Conservation (phyloP, 495 filamentous ascomycete species). For the Xylaria grammica region DNA sequence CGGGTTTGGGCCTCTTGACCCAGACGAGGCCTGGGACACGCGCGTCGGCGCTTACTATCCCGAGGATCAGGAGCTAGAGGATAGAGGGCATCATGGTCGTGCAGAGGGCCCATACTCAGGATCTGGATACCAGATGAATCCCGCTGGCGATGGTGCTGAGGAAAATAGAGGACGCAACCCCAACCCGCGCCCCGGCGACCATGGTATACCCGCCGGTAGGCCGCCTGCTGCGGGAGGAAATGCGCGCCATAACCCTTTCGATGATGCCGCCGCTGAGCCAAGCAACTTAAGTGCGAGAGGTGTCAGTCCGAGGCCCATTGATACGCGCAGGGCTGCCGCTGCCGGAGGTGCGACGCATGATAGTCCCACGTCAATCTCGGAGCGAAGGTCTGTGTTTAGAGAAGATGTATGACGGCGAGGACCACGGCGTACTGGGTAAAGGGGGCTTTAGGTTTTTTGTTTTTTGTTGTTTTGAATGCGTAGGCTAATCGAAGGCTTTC, state of each 20-base stretch:
- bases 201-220: not conserved
- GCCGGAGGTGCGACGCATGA: constrained; percentile 33
- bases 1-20: constrained; percentile 62
- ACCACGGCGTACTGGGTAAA: too few species aligned
- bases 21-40: constrained; percentile 76
- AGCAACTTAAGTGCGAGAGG: constrained; percentile 60
- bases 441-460: too few species aligned
- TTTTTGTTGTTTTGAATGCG: not conserved
- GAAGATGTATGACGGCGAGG: constrained; percentile 58
- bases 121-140: constrained; percentile 22
- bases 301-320: constrained; percentile 61
- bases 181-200: constrained; percentile 44
- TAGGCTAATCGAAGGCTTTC: too few species aligned
- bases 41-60: constrained; percentile 63
- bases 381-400: constrained; percentile 56
- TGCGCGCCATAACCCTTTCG: constrained; percentile 58
- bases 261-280: constrained; percentile 57
- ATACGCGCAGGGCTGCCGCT: constrained; percentile 35
- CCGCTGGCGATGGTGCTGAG: constrained; percentile 36
- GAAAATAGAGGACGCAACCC: constrained; percentile 48
- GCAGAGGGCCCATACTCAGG: constrained; percentile 9
- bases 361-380: constrained; percentile 43
- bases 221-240: constrained; percentile 25
- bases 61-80: constrained; percentile 67
- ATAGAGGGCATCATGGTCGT: constrained; percentile 25